phyloP scores from a whole-genome alignment of 169 alveolate species.

The Plasmodium fragile region DNA sequence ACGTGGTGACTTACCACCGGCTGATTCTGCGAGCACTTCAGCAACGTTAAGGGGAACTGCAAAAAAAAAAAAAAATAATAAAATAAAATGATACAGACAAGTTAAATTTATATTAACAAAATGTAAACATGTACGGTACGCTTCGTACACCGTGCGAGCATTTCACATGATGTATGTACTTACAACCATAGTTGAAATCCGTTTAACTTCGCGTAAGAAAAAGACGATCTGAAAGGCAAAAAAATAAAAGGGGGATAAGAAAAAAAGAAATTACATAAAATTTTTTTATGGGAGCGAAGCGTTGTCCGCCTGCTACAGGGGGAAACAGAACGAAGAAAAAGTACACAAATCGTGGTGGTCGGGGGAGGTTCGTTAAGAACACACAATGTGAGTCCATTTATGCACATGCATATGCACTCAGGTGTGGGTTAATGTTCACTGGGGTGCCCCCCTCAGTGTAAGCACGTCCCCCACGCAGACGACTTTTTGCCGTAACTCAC shows the following conservation, averaged over 20 bases:
- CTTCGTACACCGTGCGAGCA: background rate
- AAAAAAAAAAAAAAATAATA: constrained; percentile 39
- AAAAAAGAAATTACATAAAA: constrained; percentile 8
- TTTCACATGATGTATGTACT: background rate
- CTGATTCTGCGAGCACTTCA: constrained; percentile 88
- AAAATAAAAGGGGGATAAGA: background rate
- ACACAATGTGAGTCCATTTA: background rate
- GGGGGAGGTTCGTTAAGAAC: background rate
- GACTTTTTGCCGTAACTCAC: background rate
- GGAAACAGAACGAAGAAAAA: background rate
- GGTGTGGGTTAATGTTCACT: background rate
- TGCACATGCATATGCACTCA: background rate
- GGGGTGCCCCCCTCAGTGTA: background rate
- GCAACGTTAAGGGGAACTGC: constrained; percentile 88
- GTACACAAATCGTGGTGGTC: background rate
- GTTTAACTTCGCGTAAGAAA: background rate
- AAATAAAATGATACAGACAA: background rate
- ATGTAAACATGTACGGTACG: background rate
- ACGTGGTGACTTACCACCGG: constrained; percentile 87
- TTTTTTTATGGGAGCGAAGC: background rate
- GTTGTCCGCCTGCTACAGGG: background rate
- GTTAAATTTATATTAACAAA: background rate
- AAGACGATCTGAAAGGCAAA: background rate
- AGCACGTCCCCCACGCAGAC: background rate
- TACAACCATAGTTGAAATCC: background rate